A percentile compares a stretch with the other conserved stretches of the same genome.
Conservation (phyloP, 2,329 filamentous ascomycete genomes). For the Helicocarpus griseus region DNA sequence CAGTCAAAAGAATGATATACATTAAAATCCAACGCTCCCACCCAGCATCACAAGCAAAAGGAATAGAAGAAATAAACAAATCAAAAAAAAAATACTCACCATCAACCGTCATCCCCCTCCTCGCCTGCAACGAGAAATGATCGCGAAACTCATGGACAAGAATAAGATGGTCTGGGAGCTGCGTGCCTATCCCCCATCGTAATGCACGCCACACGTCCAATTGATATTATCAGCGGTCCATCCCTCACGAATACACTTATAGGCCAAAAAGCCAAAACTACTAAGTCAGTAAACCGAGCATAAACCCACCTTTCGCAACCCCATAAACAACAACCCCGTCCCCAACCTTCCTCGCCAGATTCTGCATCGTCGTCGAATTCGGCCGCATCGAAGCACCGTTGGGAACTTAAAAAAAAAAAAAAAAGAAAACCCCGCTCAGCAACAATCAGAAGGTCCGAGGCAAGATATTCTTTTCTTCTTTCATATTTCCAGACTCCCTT, state of each 20-base stretch:
- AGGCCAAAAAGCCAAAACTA: too few species aligned
- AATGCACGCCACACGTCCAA: too few species aligned
- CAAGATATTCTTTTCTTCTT: not conserved
- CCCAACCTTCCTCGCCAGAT: constrained; percentile 3
- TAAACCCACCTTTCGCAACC: constrained; percentile 8
- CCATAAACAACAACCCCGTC: constrained; percentile 6
- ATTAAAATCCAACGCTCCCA: not conserved
- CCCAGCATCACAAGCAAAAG: too few species aligned
- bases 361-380: constrained; percentile 8
- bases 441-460: too few species aligned
- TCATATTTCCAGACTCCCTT: not conserved
- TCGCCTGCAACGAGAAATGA: constrained; percentile 17
- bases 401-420: not conserved
- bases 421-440: not conserved
- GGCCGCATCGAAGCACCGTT: constrained; percentile 11
- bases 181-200: constrained; percentile 7
- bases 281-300: not conserved
- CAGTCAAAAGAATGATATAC: not conserved
- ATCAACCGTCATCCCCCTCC: constrained; percentile 13
- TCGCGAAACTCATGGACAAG: constrained; percentile 17
- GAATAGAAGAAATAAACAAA: too few species aligned
- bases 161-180: constrained; percentile 15
- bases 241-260: too few species aligned
- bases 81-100: constrained; percentile 4
- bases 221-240: constrained; percentile 1